Evolutionary conservation across 1,284 basidiomycete species (phyloP).

Genomic region (Pseudozyma thailandica): DNA sequence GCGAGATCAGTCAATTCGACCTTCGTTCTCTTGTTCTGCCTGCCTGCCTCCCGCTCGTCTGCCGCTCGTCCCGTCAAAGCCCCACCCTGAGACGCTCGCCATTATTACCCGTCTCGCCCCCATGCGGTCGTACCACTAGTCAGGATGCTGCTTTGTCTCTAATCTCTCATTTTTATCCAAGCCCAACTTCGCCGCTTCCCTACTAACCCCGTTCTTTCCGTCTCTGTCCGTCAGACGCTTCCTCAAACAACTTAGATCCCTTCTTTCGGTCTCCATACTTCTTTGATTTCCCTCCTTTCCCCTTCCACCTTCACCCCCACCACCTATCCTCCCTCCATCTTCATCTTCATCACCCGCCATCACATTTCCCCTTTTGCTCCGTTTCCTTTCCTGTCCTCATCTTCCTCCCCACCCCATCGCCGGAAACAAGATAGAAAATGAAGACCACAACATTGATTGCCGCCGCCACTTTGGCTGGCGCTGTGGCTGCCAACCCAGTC

Average conservation of each 20-base stretch:
- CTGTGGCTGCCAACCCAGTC: constrained; percentile 42
- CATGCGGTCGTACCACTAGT: too few relatives aligned
- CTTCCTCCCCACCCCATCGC: background rate
- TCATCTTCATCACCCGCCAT: background rate
- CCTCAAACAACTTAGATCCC: background rate
- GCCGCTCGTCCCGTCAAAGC: too few relatives aligned
- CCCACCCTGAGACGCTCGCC: too few relatives aligned
- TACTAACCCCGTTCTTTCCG: background rate
- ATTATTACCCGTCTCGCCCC: too few relatives aligned
- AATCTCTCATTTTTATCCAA: too few relatives aligned
- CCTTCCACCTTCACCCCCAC: constrained; percentile 5
- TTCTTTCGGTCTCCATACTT: background rate
- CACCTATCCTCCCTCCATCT: constrained; percentile 4
- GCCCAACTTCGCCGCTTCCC: background rate
- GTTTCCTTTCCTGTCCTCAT: background rate
- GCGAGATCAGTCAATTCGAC: too few relatives aligned
- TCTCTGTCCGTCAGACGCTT: background rate
- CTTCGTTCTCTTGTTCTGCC: too few relatives aligned
- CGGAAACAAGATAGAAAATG: constrained; percentile 24
- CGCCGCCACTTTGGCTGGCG: constrained; percentile 34
- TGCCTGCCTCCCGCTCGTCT: too few relatives aligned
- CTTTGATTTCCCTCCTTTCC: background rate
- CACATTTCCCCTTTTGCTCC: background rate
- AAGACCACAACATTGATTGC: constrained; percentile 43
- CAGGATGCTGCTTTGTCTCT: too few relatives aligned